A percentile compares a stretch with the other conserved stretches of the same genome.
Conservation (phyloP, 106 monocot species). For the Amphibolis antarctica region DNA sequence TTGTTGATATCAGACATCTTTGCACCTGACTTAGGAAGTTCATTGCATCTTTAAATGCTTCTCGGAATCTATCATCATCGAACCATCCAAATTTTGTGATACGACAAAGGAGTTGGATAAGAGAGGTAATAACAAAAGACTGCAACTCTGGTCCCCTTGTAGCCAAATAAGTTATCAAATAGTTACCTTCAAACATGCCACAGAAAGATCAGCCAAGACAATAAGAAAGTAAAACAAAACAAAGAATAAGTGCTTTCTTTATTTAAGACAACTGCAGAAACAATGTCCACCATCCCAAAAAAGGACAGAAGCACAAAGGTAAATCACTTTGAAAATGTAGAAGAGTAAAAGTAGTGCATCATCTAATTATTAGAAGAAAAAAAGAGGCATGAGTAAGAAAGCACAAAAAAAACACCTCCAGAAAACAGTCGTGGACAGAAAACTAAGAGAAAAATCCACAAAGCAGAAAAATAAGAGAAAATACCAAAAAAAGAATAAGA, state of each 20-base stretch:
- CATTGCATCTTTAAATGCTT: constrained; percentile 59
- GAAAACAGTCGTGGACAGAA: too few species aligned
- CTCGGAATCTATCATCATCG: constrained; percentile 96
- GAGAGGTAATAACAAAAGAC: constrained; percentile 72
- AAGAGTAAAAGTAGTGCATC: too few species aligned
- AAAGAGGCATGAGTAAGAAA: too few species aligned
- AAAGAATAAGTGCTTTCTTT: not conserved
- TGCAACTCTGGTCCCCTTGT: constrained; percentile 84
- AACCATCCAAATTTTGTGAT: constrained; percentile 99
- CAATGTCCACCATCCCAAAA: too few species aligned
- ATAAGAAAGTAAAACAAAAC: not conserved
- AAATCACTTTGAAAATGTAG: too few species aligned
- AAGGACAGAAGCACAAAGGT: too few species aligned
- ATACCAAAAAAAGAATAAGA: not conserved
- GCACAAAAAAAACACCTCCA: too few species aligned
- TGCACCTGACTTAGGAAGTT: constrained; percentile 81
- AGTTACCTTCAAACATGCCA: constrained; percentile 76
- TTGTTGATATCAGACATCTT: not conserved
- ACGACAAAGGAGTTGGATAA: constrained; percentile 88
- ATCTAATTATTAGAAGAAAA: too few species aligned
- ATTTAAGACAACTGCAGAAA: not conserved
- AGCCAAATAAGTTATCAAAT: constrained; percentile 92
- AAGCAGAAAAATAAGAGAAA: too few species aligned
- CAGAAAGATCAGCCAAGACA: constrained; percentile 39
- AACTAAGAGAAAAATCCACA: too few species aligned